A percentile compares a stretch with the other conserved stretches of the same genome.
phyloP scores from a whole-genome alignment of 129 eudicot species.

The Centaurea solstitialis region DNA sequence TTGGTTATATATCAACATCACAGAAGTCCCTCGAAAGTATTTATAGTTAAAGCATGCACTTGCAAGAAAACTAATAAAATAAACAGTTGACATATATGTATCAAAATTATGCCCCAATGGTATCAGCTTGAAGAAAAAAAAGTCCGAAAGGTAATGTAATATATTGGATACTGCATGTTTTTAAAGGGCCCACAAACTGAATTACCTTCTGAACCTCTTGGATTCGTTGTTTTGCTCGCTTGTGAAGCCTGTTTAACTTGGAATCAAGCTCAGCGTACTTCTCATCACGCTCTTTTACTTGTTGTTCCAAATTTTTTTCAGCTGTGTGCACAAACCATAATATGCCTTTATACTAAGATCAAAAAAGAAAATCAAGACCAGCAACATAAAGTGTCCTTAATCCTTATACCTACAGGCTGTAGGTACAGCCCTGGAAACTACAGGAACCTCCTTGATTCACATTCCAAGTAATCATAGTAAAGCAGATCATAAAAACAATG shows the following conservation, averaged over 20 bases:
- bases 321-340: constrained; percentile 51
- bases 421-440: constrained; percentile 5
- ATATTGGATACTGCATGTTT: constrained; percentile 4
- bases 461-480: not conserved
- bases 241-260: constrained; percentile 95
- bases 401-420: constrained; percentile 9
- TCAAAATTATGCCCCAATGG: not conserved
- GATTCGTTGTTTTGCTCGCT: constrained; percentile 98
- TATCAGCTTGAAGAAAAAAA: not conserved
- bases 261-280: constrained; percentile 90
- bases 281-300: constrained; percentile 91
- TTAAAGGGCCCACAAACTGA: constrained; percentile 27
- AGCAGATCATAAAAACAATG: not conserved
- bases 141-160: not conserved
- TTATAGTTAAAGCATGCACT: constrained; percentile 1
- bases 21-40: not conserved
- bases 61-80: not conserved
- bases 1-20: not conserved
- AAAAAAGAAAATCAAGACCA: not conserved
- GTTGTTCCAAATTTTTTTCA: constrained; percentile 81
- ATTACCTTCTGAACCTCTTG: constrained; percentile 99
- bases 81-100: constrained; percentile 5
- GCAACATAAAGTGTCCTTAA: constrained; percentile 8
- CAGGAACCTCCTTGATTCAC: not conserved
- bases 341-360: constrained; percentile 27